Evolutionary conservation across 2,329 filamentous ascomycete species (phyloP), one percentile per base, ranked within the genome.

Genomic region (Xylaria sp.): DNA sequence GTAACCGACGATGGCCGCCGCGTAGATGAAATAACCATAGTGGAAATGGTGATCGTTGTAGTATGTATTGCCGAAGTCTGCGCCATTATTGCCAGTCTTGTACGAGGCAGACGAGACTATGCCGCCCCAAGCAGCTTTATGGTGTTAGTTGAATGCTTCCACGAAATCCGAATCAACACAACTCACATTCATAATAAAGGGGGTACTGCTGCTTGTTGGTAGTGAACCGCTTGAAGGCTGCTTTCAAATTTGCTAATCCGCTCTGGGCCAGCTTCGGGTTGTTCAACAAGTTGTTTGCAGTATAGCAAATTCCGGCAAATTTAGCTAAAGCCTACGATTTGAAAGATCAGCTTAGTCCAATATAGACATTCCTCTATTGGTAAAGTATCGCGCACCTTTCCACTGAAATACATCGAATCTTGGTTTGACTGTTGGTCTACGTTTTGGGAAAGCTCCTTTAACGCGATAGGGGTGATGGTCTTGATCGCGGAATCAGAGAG

Each of bases 391-490:
- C 12, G 69, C 79, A 87, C 91, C 84, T 95, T 98, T 74, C 96
- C 96, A 74, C 92, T 92, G 80, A 91, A 98, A 80, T 98, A 98
- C 89, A 97, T 94, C 46, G 94, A 97, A 78, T 95, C 88, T 43
- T 93, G 83, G 71, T 96, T 88, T 5, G 89, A 89, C 76, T 96
- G 91, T 0, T 83, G 82, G n/a, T 84, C 80, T 80, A 98, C 93
- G 77, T 94, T 86, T 80, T 96, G 91, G 0, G 88, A 86, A 0
- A 97, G 83, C 79, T 99, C 96, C 23, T 85, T 86, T n/a, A 86
- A 83, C 1, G 93, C 92, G 9, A 90, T 84, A 1, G 86, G 83
- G 43, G 83, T 82, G 65, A 97, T 91, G 1, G 83, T 82, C 2
- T 84, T 78, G 73, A 90, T 88, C 0, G 89, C 87, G n/a, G 83